These are phyloP conservation scores for Coemansia pectinata DNA, from an alignment of 192 early-diverging fungal genomes.

Conservation along the genomic window DNA sequence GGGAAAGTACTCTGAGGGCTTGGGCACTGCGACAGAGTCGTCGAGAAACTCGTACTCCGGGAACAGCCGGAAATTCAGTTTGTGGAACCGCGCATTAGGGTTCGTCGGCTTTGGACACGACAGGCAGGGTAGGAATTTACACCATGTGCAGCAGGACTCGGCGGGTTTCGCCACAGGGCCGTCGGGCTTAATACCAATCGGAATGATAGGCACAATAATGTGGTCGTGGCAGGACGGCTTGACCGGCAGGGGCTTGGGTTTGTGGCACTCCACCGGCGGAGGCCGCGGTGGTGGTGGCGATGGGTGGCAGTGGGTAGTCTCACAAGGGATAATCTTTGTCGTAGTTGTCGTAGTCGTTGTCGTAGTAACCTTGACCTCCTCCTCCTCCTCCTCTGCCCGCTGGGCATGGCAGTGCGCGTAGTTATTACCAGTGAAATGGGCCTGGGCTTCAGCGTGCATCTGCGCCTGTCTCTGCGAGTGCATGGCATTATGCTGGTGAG, in stretches of 20 bases:
- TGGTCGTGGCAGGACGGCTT: neutral
- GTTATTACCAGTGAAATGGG: slow-evolving; percentile 26
- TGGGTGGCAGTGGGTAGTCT: slow-evolving; percentile 7
- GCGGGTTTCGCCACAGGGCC: slow-evolving; percentile 14
- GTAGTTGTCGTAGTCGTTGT: slow-evolving; percentile 42
- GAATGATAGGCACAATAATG: slow-evolving; percentile 11
- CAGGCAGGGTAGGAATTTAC: slow-evolving; percentile 49
- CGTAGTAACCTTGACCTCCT: slow-evolving; percentile 32
- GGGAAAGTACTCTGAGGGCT: slow-evolving; percentile 46
- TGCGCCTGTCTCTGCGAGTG: slow-evolving; percentile 26
- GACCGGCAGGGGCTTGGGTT: slow-evolving; percentile 11
- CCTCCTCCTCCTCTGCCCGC: slow-evolving; percentile 22
- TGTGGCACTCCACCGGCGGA: slow-evolving; percentile 4
- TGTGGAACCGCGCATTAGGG: slow-evolving; percentile 47
- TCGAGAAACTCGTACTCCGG: slow-evolving; percentile 55
- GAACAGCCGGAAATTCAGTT: slow-evolving; percentile 44
- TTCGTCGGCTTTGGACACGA: slow-evolving; percentile 49
- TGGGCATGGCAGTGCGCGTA: slow-evolving; percentile 25
- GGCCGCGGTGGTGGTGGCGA: slow-evolving; percentile 11
- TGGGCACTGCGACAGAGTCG: slow-evolving; percentile 25
- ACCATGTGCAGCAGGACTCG: slow-evolving; percentile 54
- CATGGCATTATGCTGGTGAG: slow-evolving; percentile 21
- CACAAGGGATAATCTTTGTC: slow-evolving; percentile 22
- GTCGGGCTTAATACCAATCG: slow-evolving; percentile 31
- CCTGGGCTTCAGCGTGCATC: slow-evolving; percentile 33